A percentile compares a stretch with the other conserved stretches of the same genome.
Evolutionary conservation across 2,329 filamentous ascomycete genomes (phyloP).

Genomic region (Zelopaecilomyces penicillatus): DNA sequence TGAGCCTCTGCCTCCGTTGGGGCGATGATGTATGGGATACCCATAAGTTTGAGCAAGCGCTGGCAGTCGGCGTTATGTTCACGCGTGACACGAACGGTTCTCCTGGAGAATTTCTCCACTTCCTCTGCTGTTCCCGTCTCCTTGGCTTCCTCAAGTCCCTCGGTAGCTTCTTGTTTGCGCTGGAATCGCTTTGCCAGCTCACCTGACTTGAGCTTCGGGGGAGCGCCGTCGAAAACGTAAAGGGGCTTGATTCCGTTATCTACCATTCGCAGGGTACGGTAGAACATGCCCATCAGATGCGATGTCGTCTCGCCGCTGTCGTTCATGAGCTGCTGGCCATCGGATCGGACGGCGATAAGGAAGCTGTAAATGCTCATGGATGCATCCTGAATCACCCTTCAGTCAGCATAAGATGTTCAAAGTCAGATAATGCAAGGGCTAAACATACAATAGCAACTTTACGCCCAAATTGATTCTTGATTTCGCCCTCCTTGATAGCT

Average conservation of each 20-base stretch:
- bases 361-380: conserved; percentile 99
- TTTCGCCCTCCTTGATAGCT: conserved; percentile 91
- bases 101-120: conserved; percentile 92
- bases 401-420: background rate
- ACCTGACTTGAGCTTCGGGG: conserved; percentile 94
- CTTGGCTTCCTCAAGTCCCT: conserved; percentile 88
- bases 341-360: conserved; percentile 91
- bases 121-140: conserved; percentile 95
- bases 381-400: conserved; percentile 23
- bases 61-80: conserved; percentile 97
- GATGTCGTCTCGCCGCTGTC: conserved; percentile 95
- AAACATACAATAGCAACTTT: conserved; percentile 88
- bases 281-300: conserved; percentile 99
- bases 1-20: conserved; percentile 97
- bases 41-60: conserved; percentile 85
- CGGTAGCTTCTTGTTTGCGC: conserved; percentile 85
- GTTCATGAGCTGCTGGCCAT: conserved; percentile 91
- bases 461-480: conserved; percentile 97
- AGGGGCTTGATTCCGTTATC: conserved; percentile 98
- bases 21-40: conserved; percentile 87
- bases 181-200: conserved; percentile 94
- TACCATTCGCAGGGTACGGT: conserved; percentile 94
- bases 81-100: conserved; percentile 88
- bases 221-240: conserved; percentile 95
- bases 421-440: background rate